These are phyloP conservation scores for Fraxinus anomala DNA, from an alignment of 257 asterid genomes.

Conservation along the genomic window DNA sequence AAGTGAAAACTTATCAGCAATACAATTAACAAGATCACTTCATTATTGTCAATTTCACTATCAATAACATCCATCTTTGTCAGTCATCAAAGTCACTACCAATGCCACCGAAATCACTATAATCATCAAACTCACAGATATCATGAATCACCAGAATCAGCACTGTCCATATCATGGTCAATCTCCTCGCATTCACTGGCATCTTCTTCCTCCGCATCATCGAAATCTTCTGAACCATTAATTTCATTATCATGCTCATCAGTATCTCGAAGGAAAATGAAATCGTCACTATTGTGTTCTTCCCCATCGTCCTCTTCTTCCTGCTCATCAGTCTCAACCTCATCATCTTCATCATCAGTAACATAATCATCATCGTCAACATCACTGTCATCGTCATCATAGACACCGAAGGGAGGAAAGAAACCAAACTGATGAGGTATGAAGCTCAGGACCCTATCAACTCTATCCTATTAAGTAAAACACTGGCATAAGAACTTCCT, in stretches of 20 bases:
- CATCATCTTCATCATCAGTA: background rate
- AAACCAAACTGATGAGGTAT: background rate
- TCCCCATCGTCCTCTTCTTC: background rate
- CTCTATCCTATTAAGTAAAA: background rate
- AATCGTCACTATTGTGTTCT: background rate
- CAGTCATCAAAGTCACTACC: background rate
- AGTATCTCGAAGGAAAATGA: background rate
- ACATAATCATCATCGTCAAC: background rate
- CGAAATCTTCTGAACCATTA: background rate
- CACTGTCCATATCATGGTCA: background rate
- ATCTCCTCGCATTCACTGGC: background rate
- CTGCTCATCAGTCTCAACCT: background rate
- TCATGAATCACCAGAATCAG: background rate
- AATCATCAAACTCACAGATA: background rate
- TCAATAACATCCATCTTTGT: slow-evolving; percentile 23
- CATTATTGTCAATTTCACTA: slow-evolving; percentile 14
- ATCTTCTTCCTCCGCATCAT: background rate
- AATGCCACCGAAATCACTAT: background rate
- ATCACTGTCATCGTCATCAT: background rate
- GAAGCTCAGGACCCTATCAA: background rate
- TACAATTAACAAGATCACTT: background rate
- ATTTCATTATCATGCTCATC: background rate
- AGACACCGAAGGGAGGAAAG: background rate
- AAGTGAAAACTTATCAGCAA: slow-evolving; percentile 41
- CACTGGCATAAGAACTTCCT: background rate